Conservation (phyloP, 805 yeast species). For the Starmerella tilneyi region DNA sequence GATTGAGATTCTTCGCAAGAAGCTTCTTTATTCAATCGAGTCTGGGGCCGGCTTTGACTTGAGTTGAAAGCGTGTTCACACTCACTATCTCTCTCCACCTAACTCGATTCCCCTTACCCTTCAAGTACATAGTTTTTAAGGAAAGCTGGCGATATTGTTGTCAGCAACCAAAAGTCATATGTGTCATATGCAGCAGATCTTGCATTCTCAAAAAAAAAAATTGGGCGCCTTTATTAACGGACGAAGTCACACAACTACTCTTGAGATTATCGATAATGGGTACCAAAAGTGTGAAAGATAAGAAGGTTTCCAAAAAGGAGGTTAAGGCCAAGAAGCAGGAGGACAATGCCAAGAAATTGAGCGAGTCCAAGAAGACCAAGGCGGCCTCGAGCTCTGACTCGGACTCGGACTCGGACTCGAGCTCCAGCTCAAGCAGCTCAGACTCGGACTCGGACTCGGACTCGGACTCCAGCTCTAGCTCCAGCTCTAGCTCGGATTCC, state of each 20-base stretch:
- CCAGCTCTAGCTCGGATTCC: slow-evolving; percentile 8
- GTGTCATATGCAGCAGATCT: background rate
- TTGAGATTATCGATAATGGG: slow-evolving; percentile 12
- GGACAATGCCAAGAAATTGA: slow-evolving; percentile 14
- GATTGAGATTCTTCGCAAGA: slow-evolving; percentile 46
- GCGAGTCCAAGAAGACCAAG: slow-evolving; percentile 5
- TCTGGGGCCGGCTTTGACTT: slow-evolving; percentile 83
- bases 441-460: slow-evolving; percentile 23
- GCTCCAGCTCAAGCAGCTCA: slow-evolving; percentile 23
- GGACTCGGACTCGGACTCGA: slow-evolving; percentile 22
- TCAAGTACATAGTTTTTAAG: background rate
- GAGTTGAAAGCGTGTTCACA: slow-evolving; percentile 9
- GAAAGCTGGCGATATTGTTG: background rate
- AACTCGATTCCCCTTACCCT: background rate
- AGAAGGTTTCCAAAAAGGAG: slow-evolving; percentile 14
- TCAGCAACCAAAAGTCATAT: slow-evolving; percentile 2
- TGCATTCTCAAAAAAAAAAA: background rate
- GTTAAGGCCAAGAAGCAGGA: slow-evolving; percentile 17
- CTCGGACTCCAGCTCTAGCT: slow-evolving; percentile 16
- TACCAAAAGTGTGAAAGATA: slow-evolving; percentile 14
- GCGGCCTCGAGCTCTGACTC: slow-evolving; percentile 7
- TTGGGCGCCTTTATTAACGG: background rate
- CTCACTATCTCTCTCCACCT: too few relatives aligned
- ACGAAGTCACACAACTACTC: background rate
- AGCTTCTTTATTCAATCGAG: slow-evolving; percentile 66